Conservation (phyloP, 2,329 filamentous ascomycete genomes). For the Thermothelomyces thermophilus region DNA sequence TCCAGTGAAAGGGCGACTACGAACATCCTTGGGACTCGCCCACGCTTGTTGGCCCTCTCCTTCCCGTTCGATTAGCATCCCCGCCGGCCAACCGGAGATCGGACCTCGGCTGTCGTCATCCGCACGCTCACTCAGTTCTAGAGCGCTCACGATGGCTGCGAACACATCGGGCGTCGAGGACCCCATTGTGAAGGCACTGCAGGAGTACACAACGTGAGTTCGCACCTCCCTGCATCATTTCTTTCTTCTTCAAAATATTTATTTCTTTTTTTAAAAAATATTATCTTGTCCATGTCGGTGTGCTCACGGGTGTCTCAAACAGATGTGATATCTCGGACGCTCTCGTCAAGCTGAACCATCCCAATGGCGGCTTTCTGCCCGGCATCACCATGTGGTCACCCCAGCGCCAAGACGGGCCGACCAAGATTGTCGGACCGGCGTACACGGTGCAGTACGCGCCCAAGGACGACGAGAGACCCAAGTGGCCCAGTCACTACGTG, state of each 20-base stretch:
- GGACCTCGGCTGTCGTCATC: constrained; percentile 10
- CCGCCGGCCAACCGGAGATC: too few relatives aligned
- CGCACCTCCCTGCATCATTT: not conserved
- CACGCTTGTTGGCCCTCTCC: too few relatives aligned
- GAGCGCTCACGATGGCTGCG: constrained; percentile 12
- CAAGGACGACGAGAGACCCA: constrained; percentile 40
- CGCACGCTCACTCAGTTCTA: not conserved
- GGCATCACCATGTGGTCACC: constrained; percentile 51
- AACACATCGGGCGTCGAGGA: constrained; percentile 23
- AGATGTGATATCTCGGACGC: constrained; percentile 48
- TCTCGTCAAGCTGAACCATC: constrained; percentile 42
- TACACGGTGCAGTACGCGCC: constrained; percentile 48
- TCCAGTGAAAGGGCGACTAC: too few relatives aligned
- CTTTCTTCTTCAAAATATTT: too few relatives aligned
- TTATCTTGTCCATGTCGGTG: too few relatives aligned
- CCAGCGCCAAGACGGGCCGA: constrained; percentile 41
- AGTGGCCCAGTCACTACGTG: constrained; percentile 42
- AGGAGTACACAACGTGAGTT: constrained; percentile 32
- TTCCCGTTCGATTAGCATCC: too few relatives aligned
- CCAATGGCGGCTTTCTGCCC: constrained; percentile 47
- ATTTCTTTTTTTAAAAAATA: too few relatives aligned
- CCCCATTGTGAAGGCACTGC: constrained; percentile 29
- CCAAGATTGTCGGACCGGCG: constrained; percentile 49
- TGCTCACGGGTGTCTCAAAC: not conserved
- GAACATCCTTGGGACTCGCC: too few relatives aligned